Base-by-base conservation (phyloP, 2,329 filamentous ascomycete genomes). In the Aspergillus novofumigatus region DNA sequence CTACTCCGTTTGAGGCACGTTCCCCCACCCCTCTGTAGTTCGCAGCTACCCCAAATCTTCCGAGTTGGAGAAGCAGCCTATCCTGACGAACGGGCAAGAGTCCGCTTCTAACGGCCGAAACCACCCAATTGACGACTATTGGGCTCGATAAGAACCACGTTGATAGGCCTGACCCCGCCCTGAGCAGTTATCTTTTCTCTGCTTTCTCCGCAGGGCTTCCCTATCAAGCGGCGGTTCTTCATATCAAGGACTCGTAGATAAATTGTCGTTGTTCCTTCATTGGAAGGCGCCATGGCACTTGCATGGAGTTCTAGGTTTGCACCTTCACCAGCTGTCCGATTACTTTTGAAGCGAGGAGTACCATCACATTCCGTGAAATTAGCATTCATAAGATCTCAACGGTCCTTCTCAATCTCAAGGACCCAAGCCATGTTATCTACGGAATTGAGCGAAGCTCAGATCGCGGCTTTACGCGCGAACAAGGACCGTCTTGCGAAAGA, bases 401-500 rank as follows among this genome's bases (percentile, higher is more conserved):
- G 60, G 60, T 9, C 45, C 5, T 65, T 65, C 44, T 59, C 62
- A 28, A 35, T 53, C 35, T 59, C 58, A 11, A 47, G 4, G 17
- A 60, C 38, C 53, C 61, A 56, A 55, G 60, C 65, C 56, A 76
- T 75, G 72, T 65, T 74, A 52, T 75, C 72, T 25, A 72, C 71
- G 1, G 70, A 75, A 54, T 62, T 86, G 69, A 78, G 78, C 21
- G 79, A 83, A 49, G 70, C 78, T 20, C 74, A 83, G 41, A 72
- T 86, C 38, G 74, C 73, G 42, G 77, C 75, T 28, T 69, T 89
- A 53, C 82, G 81, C 57, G 81, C 87, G 42, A 80, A 87, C 61
- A 78, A 82, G 63, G 75, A 78, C 14, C 79, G 87, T 60, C 69
- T 90, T 61, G 86, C 87, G 77, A 77, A 80, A 26, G 82, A 86